Base-by-base conservation (phyloP, 495 filamentous ascomycete species). In the Aspergillus bertholletiae region DNA sequence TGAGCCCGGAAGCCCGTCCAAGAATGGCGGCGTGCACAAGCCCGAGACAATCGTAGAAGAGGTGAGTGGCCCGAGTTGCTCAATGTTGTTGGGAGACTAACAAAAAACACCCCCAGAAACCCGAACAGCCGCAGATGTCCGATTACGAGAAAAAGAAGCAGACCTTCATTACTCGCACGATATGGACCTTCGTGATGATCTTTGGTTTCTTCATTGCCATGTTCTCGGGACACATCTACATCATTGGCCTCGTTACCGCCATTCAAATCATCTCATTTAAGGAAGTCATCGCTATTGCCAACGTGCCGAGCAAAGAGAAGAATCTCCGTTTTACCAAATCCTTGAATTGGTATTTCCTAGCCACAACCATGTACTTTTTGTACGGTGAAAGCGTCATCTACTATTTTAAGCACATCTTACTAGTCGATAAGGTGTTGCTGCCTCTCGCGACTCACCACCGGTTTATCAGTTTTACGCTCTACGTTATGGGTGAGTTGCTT, bases 131-230 rank as follows among this genome's bases (percentile, higher is more conserved):
- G 46, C 65, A 65, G 52, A 62, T 74, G 35, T 84, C 90, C 65
- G 95, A 96, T 21, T 96, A 93, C 71, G 91, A 97, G 66, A 97
- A 96, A 85, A 99, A 99, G 74, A 96, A 96, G 72, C 87, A 90
- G 72, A 96, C 92, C 64, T 97, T 99, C 81, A 90, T 96, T 61
- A 96, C 92, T 9, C 88, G 95, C 53, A 91, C 94, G 32, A 90
- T 97, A 82, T 99, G 95, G 95, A 96, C 88, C 21, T 86, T 99
- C 45, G 84, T 96, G 60, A 99, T 99, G 95, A 96, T 99, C 62
- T 89, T 77, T 13, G 80, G 80, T 57, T 99, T 99, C 79, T 97
- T 97, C 76, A 81, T 81, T 44, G 83, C 88, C 54, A 84, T 99
- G 75, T 92, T 96, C 69, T 87, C 90, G 43, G 95, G 95, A 34